Conservation (phyloP, 169 alveolate genomes). For the Sarcocystis neurona region DNA sequence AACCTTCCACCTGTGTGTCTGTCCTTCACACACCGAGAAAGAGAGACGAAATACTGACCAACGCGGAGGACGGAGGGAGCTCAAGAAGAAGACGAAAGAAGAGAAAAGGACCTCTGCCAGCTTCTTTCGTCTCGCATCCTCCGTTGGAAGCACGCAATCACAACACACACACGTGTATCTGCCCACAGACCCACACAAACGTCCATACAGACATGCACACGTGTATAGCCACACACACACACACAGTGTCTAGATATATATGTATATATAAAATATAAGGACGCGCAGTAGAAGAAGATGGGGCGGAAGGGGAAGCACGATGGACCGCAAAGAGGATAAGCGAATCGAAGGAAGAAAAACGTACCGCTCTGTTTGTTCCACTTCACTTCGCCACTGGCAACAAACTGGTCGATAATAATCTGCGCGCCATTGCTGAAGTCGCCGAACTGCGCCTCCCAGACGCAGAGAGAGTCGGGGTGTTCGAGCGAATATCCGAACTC, state of each 20-base stretch:
- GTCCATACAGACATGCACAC: background rate
- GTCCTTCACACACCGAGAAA: no score
- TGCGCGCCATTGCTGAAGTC: conserved; percentile 97
- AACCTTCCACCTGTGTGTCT: no score
- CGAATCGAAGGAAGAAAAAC: background rate
- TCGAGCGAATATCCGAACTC: conserved; percentile 94
- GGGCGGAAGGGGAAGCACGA: background rate
- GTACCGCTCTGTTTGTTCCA: conserved; percentile 90
- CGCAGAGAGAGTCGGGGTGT: conserved; percentile 87
- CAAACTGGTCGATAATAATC: conserved; percentile 90
- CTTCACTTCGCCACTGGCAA: conserved; percentile 93
- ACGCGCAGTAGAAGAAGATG: background rate
- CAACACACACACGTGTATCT: no score
- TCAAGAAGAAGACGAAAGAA: no score
- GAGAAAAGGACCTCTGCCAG: no score
- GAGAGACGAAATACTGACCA: no score
- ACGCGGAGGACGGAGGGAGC: no score
- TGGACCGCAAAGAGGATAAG: background rate
- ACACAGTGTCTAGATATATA: background rate
- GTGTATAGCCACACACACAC: background rate
- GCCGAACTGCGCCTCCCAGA: conserved; percentile 95
- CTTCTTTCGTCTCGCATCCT: no score
- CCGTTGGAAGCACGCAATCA: no score
- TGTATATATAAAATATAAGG: background rate
- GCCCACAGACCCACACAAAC: background rate